Evolutionary conservation across 306 rosid genomes (phyloP).

Genomic region (Castanospermum australe): DNA sequence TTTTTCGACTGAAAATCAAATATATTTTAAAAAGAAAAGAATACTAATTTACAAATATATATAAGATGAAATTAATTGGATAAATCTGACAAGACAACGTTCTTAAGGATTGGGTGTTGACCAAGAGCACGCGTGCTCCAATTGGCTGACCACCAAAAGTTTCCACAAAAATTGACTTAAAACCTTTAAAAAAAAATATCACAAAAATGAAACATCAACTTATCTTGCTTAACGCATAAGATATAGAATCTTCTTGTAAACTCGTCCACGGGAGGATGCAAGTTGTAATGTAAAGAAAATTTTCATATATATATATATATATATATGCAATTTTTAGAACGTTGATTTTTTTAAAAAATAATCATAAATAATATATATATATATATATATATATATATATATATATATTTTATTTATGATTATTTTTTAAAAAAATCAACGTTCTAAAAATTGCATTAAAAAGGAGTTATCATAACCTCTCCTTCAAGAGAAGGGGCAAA

Average conservation of each 20-base stretch:
- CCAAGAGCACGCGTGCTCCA: constrained; percentile 12
- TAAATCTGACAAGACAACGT: constrained; percentile 25
- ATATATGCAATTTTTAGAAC: too few species aligned
- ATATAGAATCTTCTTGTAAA: neutral
- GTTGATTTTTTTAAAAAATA: too few species aligned
- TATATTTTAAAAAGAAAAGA: neutral
- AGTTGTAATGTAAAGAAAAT: too few species aligned
- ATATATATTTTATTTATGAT: too few species aligned
- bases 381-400: too few species aligned
- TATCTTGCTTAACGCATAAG: constrained; percentile 34
- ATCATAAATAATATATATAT: too few species aligned
- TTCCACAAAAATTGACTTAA: constrained; percentile 10
- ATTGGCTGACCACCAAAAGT: constrained; percentile 16
- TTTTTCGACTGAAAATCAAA: neutral
- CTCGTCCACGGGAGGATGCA: neutral
- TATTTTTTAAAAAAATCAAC: too few species aligned
- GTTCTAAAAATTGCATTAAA: too few species aligned
- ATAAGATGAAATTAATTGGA: neutral
- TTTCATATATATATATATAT: too few species aligned
- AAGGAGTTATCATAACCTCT: neutral
- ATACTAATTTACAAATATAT: too few species aligned
- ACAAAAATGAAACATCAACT: neutral
- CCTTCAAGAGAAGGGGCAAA: too few species aligned
- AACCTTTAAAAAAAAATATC: neutral
- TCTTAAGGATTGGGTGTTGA: constrained; percentile 11